Evolutionary conservation across 2,329 filamentous ascomycete genomes (phyloP), one percentile per base, ranked within the genome.

Genomic region (Cadophora luteo-olivacea): DNA sequence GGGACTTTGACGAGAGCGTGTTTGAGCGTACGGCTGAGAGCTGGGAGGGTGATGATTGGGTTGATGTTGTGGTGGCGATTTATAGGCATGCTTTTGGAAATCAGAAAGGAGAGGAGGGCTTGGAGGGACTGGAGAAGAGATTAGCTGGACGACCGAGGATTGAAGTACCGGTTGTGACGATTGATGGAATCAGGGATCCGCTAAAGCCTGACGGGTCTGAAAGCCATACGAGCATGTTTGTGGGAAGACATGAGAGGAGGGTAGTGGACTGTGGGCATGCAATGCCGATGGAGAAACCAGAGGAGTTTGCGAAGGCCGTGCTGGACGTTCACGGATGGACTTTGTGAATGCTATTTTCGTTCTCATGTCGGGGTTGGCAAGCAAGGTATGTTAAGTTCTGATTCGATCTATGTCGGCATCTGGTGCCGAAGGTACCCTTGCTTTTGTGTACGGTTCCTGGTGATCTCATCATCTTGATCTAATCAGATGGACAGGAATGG

Each of bases 11-110:
- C 6, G 52, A 55, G 4, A 9, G 24, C 1, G 14, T 55, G 24
- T 55, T 55, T 6, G 52, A 55, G 5, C 25, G 25, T 25, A 14
- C 29, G 14, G 52, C 52, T 0, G 25, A 7, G 52, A 33, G 52
- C 29, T 55, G 52, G 52, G 52, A 55, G 52, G 25, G 25, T n/a
- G 16, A 55, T 14, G 52, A 55, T 19, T 55, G 52, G 52, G 29
- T 33, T 14, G 52, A 55, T 55, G 52, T 55, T 5, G 52, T 55
- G 14, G 14, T 55, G 11, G 16, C 14, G 12, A 55, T 55, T 32
- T 55, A 55, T 55, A 25, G 52, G 52, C 52, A 55, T 55, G 16
- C 24, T 1, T 55, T 55, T 55, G 52, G 52, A n/a, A 55, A 55
- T 55, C 12, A 33, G 52, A 19, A 32, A 29, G 52, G 52, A 3